A percentile compares a stretch with the other conserved stretches of the same genome.
Conservation (phyloP, 345 rosid species). For the Jatropha curcas region DNA sequence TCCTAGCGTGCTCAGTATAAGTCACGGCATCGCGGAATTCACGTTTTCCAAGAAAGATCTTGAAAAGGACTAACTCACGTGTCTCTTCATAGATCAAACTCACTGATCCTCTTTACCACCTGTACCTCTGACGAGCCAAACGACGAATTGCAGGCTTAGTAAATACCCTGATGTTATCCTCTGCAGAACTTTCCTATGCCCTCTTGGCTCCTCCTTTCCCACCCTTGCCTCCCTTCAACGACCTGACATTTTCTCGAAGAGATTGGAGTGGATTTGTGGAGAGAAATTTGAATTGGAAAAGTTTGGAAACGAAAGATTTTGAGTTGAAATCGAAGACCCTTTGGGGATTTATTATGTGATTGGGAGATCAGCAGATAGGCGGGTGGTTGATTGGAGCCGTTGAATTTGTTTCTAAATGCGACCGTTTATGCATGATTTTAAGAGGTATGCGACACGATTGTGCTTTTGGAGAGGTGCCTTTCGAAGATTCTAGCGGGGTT, state of each 20-base stretch:
- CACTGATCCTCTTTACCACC: constrained; percentile 30
- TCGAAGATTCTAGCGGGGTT: background rate
- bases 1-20: constrained; percentile 18
- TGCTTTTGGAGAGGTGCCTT: background rate
- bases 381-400: background rate
- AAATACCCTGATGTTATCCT: constrained; percentile 27
- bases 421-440: background rate
- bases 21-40: constrained; percentile 22
- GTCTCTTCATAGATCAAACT: constrained; percentile 28
- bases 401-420: background rate
- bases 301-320: background rate
- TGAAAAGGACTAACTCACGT: constrained; percentile 22
- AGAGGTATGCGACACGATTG: background rate
- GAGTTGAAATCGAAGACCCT: accelerated
- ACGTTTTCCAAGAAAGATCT: constrained; percentile 26
- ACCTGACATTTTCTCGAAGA: constrained; percentile 17
- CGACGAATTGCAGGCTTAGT: constrained; percentile 28
- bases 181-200: constrained; percentile 22
- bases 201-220: constrained; percentile 29
- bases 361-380: background rate
- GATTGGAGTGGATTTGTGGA: background rate
- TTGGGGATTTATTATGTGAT: background rate
- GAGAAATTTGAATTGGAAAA: background rate
- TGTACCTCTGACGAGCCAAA: constrained; percentile 27
- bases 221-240: constrained; percentile 29